These are phyloP conservation scores for Acarospora socialis DNA, from an alignment of 2,329 filamentous ascomycete species.

Conservation along the genomic window DNA sequence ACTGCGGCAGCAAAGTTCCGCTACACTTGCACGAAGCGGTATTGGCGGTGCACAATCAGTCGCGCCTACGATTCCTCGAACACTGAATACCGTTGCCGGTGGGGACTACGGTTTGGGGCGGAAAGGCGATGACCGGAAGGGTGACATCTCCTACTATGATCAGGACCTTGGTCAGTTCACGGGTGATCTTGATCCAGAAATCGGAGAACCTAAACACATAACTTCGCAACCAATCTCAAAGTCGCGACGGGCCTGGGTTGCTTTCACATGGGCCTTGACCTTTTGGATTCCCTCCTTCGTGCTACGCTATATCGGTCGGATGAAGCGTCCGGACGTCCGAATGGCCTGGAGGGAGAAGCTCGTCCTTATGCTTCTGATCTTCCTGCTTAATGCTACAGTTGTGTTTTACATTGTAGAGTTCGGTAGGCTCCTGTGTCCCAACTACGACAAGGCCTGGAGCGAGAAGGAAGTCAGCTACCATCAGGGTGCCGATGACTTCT, in stretches of 20 bases:
- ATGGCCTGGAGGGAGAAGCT: slow-evolving; percentile 97
- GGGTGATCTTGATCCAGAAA: slow-evolving; percentile 59
- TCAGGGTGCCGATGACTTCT: slow-evolving; percentile 61
- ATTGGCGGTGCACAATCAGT: slow-evolving; percentile 40
- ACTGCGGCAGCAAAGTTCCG: slow-evolving; percentile 34
- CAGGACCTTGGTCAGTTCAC: slow-evolving; percentile 50
- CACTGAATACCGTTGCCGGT: slow-evolving; percentile 40
- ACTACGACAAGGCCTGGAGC: slow-evolving; percentile 81
- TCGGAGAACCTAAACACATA: slow-evolving; percentile 62
- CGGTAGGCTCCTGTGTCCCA: slow-evolving; percentile 73
- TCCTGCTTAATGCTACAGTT: slow-evolving; percentile 64
- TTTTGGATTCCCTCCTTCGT: slow-evolving; percentile 88
- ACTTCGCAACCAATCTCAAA: slow-evolving; percentile 51
- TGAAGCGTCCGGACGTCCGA: slow-evolving; percentile 93
- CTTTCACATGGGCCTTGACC: slow-evolving; percentile 69
- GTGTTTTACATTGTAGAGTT: slow-evolving; percentile 90
- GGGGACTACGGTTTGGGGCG: slow-evolving; percentile 82
- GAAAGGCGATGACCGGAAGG: slow-evolving; percentile 69
- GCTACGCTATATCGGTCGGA: slow-evolving; percentile 70
- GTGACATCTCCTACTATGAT: slow-evolving; percentile 57
- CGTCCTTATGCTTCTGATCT: slow-evolving; percentile 65
- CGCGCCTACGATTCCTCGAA: slow-evolving; percentile 48
- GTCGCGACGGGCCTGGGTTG: slow-evolving; percentile 64
- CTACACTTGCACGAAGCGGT: slow-evolving; percentile 33
- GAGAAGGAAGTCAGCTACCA: slow-evolving; percentile 55